Evolutionary conservation across 164 flowering plant genomes (phyloP), one percentile per base, ranked within the genome.

Genomic region (Stephania yunnanensis): DNA sequence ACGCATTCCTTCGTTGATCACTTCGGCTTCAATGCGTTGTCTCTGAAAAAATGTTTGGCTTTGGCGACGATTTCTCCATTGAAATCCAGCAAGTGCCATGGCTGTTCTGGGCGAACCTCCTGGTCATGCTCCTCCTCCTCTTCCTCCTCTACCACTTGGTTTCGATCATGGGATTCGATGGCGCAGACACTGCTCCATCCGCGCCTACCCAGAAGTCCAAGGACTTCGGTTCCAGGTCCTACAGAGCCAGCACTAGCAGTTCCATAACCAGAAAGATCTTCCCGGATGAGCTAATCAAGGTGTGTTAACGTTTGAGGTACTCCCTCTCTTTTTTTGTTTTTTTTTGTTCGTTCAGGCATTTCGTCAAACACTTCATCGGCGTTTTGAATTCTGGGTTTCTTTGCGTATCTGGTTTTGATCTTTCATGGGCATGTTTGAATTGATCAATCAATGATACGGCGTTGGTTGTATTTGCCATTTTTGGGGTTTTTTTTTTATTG

Each of bases 61-160:
- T 58, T 58, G 64, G 64, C 1, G 64, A 58, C n/a, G 7, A 58
- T n/a, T 10, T 58, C n/a, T 58, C 64, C n/a, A 58, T 58, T 58
- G 64, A 58, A 58, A 58, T 58, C n/a, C n/a, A 58, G n/a, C n/a
- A 58, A 58, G 64, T 58, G 64, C 20, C 64, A 58, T 58, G 64
- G 64, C 64, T 58, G 64, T 58, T 58, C 20, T 58, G 64, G 64
- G 64, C 20, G 64, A 58, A 58, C 64, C n/a, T 58, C 64, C 19
- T 58, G 64, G 64, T 58, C n/a, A 15, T 58, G 64, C 20, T 58
- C 15, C 64, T 58, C 19, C 64, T 58, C 7, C 64, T 58, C 19
- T 19, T 58, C 7, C 64, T 58, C 13, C 64, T 58, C 20, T 58
- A 58, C 64, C 1, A 58, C n/a, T 58, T 58, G n/a, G 13, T 58